Evolutionary conservation across 371 early-diverging fungal species (phyloP), one percentile per base, ranked within the genome.

Genomic region (Mucor lusitanicus): DNA sequence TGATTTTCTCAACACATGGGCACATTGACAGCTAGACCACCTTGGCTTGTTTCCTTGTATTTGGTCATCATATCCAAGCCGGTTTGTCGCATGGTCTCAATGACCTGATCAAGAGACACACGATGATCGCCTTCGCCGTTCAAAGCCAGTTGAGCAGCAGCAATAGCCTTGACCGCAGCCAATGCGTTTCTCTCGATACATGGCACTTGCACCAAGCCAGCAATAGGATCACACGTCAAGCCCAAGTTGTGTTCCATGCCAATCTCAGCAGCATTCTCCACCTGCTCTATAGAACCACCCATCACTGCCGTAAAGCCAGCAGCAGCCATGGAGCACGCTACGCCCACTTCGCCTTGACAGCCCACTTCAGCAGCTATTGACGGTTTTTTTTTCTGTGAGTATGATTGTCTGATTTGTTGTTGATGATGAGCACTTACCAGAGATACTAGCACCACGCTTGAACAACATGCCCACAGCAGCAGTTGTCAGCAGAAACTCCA

Each of bases 261-360:
- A 71, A 97, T 96, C 75, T 97, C 96, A 35, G 97, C 97, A 1
- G 97, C 96, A 70, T 97, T 95, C 72, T 95, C 95, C 3, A 96
- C 91, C 79, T 96, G 96, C 37, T 89, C 87, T 0, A 91, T 85
- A 0, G 94, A 83, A n/a, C 95, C 97, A 62, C 97, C 96, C 95
- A 97, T 95, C 11, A 97, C 96, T 21, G 97, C 96, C 0, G 96
- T 91, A 65, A 96, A 95, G 0, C 91, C 97, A 0, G 93, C 97
- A 7, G 97, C 96, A 15, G 94, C 94, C 97, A 97, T 97, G 33
- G 94, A 93, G 72, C 95, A 96, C 3, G 97, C 96, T 7, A 95
- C 95, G 56, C 94, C 94, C 0, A 90, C 91, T 72, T 84, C 84
- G 56, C 84, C 97, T 72, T 95, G 96, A 74, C 97, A 97, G 21